A percentile compares a stretch with the other conserved stretches of the same genome.
These are phyloP conservation scores for Pistacia atlantica DNA, from an alignment of 345 rosid species.

Conservation along the genomic window DNA sequence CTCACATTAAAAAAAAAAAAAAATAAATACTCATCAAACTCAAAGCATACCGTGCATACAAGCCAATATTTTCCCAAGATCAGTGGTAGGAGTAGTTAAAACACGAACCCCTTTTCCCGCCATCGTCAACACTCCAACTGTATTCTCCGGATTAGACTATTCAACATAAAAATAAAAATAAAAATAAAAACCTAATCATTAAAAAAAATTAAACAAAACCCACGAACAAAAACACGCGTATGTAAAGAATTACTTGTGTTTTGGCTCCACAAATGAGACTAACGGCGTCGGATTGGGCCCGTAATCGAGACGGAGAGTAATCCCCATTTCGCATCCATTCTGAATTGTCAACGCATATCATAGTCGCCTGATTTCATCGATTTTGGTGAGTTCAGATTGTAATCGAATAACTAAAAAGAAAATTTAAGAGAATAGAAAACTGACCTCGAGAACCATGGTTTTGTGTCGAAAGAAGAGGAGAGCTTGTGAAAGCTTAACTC, in stretches of 20 bases:
- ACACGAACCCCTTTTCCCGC: conserved; percentile 87
- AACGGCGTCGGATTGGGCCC: conserved; percentile 78
- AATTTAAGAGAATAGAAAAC: not conserved
- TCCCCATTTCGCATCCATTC: conserved; percentile 95
- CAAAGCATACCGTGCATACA: conserved; percentile 69
- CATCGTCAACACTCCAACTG: conserved; percentile 80
- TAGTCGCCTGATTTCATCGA: conserved; percentile 57
- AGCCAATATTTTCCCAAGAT: conserved; percentile 74
- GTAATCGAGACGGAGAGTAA: conserved; percentile 67
- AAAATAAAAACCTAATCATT: conserved; percentile 3
- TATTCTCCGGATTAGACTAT: conserved; percentile 86
- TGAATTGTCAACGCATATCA: conserved; percentile 85
- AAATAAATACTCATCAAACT: not conserved
- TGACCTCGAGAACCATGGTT: conserved; percentile 79
- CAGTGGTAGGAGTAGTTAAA: conserved; percentile 73
- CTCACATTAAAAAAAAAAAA: too few species aligned
- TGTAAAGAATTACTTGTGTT: conserved; percentile 53
- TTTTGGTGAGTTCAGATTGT: not conserved
- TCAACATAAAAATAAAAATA: conserved; percentile 6
- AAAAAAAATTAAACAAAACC: not conserved
- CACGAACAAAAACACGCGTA: not conserved
- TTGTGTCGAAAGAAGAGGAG: not conserved
- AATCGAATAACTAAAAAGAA: not conserved
- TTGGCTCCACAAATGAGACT: conserved; percentile 77
- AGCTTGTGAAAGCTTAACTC: not conserved